Evolutionary conservation across 768 basidiomycete species (phyloP).

Genomic region (Mycena haematopus): DNA sequence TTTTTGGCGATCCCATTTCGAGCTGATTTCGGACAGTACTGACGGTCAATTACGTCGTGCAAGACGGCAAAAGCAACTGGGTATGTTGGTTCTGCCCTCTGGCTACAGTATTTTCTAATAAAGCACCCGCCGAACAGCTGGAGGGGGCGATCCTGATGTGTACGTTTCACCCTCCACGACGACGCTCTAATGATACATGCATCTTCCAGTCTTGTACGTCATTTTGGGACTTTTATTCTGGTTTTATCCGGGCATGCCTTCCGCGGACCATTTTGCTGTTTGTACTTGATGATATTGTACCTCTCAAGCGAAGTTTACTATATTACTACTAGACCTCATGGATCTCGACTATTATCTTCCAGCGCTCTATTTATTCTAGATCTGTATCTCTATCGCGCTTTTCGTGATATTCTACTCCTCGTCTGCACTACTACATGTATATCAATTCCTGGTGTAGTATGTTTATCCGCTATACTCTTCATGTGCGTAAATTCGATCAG

Average conservation of each 20-base stretch:
- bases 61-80: conserved; percentile 68
- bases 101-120: background rate
- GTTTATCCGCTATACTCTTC: no score
- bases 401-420: no score
- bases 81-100: background rate
- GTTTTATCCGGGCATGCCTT: conserved; percentile 33
- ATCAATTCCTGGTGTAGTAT: no score
- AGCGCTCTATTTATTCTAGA: no score
- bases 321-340: no score
- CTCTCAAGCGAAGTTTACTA: no score
- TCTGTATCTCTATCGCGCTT: no score
- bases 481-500: no score
- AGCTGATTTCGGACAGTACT: conserved; percentile 43
- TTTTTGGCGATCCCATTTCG: background rate
- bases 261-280: conserved; percentile 1
- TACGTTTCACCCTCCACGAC: conserved; percentile 35
- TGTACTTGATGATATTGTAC: background rate
- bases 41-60: conserved; percentile 67
- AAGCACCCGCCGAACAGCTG: conserved; percentile 32
- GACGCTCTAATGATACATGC: background rate
- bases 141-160: conserved; percentile 67
- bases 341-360: no score
- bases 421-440: no score
- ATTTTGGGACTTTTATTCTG: conserved; percentile 58
- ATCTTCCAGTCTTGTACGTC: conserved; percentile 49